Conservation (phyloP, 2,329 filamentous ascomycete species). For the Aschersonia sp. region DNA sequence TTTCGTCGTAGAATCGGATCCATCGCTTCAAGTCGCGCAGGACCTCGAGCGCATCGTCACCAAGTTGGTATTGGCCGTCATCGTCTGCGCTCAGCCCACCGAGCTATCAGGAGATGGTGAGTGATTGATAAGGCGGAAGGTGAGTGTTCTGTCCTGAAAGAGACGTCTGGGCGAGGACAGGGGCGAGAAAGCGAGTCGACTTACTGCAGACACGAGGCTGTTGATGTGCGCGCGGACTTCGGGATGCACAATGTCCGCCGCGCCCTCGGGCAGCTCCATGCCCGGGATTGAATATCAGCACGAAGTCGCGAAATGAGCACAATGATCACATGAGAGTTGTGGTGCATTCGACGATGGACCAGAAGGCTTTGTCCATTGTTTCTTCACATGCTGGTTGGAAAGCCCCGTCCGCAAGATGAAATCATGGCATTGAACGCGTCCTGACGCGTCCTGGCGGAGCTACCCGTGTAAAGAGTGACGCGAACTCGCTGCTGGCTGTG, state of each 20-base stretch:
- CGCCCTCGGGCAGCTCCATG: constrained; percentile 41
- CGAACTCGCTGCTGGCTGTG: neutral
- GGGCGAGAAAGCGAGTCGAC: constrained; percentile 17
- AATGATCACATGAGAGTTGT: too few species aligned
- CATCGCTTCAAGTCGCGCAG: constrained; percentile 89
- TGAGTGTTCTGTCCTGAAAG: too few species aligned
- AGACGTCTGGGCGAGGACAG: neutral
- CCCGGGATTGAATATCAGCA: neutral
- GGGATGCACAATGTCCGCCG: constrained; percentile 60
- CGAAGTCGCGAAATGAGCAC: too few species aligned
- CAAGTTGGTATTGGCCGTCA: constrained; percentile 72
- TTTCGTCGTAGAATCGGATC: constrained; percentile 89
- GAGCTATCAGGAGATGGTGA: constrained; percentile 39
- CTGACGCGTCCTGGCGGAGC: constrained; percentile 8
- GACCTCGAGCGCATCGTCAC: constrained; percentile 84
- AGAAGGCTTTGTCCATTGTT: too few species aligned
- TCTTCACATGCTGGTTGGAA: neutral
- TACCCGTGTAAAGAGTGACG: constrained; percentile 2
- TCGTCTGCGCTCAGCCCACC: constrained; percentile 71
- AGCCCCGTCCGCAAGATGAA: too few species aligned
- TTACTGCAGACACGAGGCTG: constrained; percentile 82
- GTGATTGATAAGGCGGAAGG: neutral
- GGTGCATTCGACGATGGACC: too few species aligned
- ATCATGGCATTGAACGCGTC: constrained; percentile 6
- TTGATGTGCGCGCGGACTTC: constrained; percentile 89